Percentiles rank a stretch among this genome's conserved stretches.
phyloP scores from a whole-genome alignment of 371 early-diverging fungal genomes.

The Parasitella parasitica region DNA sequence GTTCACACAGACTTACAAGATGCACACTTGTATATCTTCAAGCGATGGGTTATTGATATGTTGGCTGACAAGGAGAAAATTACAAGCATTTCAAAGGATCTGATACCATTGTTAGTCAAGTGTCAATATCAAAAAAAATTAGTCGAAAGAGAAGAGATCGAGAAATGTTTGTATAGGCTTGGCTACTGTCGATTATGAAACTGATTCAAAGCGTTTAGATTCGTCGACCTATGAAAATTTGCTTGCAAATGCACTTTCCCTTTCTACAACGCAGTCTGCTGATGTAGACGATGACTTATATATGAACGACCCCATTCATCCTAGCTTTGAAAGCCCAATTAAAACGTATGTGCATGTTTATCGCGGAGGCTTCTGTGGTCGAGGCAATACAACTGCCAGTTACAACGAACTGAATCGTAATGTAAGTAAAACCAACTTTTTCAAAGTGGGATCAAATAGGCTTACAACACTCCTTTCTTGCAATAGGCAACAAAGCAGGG shows the following conservation, averaged over 20 bases:
- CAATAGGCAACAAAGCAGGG: constrained; percentile 60
- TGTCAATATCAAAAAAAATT: constrained; percentile 72
- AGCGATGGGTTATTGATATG: constrained; percentile 87
- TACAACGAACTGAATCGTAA: constrained; percentile 87
- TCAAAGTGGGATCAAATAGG: background rate
- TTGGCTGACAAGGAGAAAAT: constrained; percentile 67
- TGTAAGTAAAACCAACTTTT: constrained; percentile 53
- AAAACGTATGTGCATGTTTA: constrained; percentile 47
- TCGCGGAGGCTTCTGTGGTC: constrained; percentile 61
- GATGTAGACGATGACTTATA: constrained; percentile 30
- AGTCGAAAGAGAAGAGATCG: constrained; percentile 66
- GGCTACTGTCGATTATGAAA: background rate
- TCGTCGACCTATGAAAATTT: constrained; percentile 30
- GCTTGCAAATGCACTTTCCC: constrained; percentile 44
- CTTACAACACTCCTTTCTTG: background rate
- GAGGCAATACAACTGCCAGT: constrained; percentile 80
- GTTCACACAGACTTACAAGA: constrained; percentile 78
- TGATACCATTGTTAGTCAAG: constrained; percentile 82
- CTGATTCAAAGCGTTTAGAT: constrained; percentile 27
- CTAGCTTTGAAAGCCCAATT: constrained; percentile 48
- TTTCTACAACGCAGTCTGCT: constrained; percentile 46
- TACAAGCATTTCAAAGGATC: constrained; percentile 78
- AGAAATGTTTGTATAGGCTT: constrained; percentile 49
- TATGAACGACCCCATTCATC: constrained; percentile 24
- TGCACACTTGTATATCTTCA: constrained; percentile 89